These are phyloP conservation scores for Exophiala bonariae DNA, from an alignment of 2,329 filamentous ascomycete species.

Conservation along the genomic window DNA sequence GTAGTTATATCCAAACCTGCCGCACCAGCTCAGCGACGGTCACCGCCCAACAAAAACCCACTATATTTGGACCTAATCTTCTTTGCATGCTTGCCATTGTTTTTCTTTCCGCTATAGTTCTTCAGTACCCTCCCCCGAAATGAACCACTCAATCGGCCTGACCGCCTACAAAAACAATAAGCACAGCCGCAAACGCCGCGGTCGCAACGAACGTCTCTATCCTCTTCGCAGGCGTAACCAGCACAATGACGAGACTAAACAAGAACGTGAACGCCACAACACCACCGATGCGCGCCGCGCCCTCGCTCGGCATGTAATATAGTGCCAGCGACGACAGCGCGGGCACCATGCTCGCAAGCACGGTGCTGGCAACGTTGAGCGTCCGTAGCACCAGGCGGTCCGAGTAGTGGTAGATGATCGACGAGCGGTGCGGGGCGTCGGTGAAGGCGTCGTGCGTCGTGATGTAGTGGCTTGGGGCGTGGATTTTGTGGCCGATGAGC, in stretches of 20 bases:
- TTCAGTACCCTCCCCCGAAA: no score
- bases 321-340: slow-evolving; percentile 7
- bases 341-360: slow-evolving; percentile 1
- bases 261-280: slow-evolving; percentile 22
- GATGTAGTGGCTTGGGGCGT: no score
- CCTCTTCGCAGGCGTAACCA: slow-evolving; percentile 18
- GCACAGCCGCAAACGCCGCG: slow-evolving; percentile 31
- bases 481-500: no score
- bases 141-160: no score
- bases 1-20: no score
- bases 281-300: slow-evolving; percentile 12
- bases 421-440: no score
- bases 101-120: no score
- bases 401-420: slow-evolving; percentile 3
- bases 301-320: slow-evolving; percentile 4
- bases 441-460: no score
- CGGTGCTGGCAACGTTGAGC: slow-evolving; percentile 1
- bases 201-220: slow-evolving; percentile 28
- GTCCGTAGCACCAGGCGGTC: background rate
- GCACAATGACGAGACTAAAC: slow-evolving; percentile 10
- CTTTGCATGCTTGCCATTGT: no score
- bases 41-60: no score
- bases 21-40: no score
- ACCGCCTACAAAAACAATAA: slow-evolving; percentile 30
- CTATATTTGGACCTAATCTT: no score